These are phyloP conservation scores for Aquilaria agallochum DNA, from an alignment of 441 rosid genomes.

Conservation along the genomic window DNA sequence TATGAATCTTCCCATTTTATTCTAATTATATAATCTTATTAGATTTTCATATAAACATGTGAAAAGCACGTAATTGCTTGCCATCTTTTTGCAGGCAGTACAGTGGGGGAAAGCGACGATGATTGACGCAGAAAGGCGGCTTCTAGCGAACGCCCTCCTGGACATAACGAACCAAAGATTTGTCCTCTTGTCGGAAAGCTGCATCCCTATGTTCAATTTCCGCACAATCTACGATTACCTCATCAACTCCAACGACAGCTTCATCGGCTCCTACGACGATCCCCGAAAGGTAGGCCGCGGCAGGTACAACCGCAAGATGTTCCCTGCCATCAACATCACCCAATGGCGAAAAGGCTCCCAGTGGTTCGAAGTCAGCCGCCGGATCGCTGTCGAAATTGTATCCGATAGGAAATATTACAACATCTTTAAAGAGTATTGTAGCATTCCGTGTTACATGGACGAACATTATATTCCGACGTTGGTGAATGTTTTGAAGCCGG, in stretches of 20 bases:
- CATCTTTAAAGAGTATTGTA: constrained; percentile 19
- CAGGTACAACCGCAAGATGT: constrained; percentile 37
- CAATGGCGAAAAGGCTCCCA: constrained; percentile 49
- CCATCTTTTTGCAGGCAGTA: constrained; percentile 21
- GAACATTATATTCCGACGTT: constrained; percentile 31
- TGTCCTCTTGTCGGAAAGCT: constrained; percentile 34
- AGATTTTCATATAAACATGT: too few relatives aligned
- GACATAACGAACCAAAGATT: constrained; percentile 33
- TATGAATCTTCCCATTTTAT: neutral
- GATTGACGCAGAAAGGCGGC: constrained; percentile 39
- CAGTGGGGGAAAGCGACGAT: constrained; percentile 37
- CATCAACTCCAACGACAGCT: constrained; percentile 24
- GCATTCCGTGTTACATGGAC: constrained; percentile 29
- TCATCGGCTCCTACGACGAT: constrained; percentile 35
- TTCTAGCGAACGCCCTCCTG: constrained; percentile 37
- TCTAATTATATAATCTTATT: neutral
- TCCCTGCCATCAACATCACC: constrained; percentile 24
- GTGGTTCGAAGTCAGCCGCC: constrained; percentile 37
- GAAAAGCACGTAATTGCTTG: too few relatives aligned
- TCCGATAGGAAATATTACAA: constrained; percentile 23
- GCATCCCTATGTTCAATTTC: constrained; percentile 43
- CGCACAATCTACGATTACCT: constrained; percentile 29
- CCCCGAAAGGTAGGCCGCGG: constrained; percentile 30
- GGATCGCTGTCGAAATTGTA: constrained; percentile 18
- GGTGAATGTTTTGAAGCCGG: constrained; percentile 11